Conservation (phyloP, 2,329 filamentous ascomycete genomes). For the Penicillium sp. region DNA sequence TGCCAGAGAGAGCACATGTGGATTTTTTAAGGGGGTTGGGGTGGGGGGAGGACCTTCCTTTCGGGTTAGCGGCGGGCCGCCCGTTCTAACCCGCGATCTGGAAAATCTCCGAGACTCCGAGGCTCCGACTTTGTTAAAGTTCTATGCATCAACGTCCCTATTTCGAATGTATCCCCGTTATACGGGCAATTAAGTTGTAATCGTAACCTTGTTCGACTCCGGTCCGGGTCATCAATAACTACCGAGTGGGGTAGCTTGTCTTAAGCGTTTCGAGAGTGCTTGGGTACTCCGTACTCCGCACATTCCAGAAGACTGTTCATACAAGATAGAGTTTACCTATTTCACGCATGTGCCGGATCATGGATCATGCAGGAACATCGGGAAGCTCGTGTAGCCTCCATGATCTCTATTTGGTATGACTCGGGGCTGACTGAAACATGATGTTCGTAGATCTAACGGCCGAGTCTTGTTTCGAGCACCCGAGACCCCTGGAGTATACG, state of each 20-base stretch:
- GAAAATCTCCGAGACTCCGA: too few species aligned
- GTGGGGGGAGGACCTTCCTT: not conserved
- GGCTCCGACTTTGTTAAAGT: conserved; percentile 6
- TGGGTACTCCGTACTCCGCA: not conserved
- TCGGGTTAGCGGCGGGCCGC: conserved; percentile 12
- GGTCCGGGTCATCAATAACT: conserved; percentile 7
- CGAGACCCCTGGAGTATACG: not conserved
- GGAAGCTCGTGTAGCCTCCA: not conserved
- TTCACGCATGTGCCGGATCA: not conserved
- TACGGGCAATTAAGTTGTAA: conserved; percentile 4
- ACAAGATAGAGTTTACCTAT: not conserved
- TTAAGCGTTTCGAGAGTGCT: not conserved
- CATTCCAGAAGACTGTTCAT: too few species aligned
- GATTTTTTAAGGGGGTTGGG: conserved; percentile 3
- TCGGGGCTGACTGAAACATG: not conserved
- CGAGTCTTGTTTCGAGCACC: not conserved
- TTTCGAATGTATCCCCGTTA: conserved; percentile 17
- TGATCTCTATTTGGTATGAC: not conserved
- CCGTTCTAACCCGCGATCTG: conserved; percentile 22
- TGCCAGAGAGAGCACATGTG: not conserved
- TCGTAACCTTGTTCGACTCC: not conserved
- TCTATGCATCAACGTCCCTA: conserved; percentile 2
- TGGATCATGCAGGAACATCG: not conserved
- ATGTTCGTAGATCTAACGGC: not conserved
- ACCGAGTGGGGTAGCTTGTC: conserved; percentile 7